Evolutionary conservation across 2,329 filamentous ascomycete species (phyloP), one percentile per base, ranked within the genome.

Genomic region (Phaeomoniella chlamydospora): DNA sequence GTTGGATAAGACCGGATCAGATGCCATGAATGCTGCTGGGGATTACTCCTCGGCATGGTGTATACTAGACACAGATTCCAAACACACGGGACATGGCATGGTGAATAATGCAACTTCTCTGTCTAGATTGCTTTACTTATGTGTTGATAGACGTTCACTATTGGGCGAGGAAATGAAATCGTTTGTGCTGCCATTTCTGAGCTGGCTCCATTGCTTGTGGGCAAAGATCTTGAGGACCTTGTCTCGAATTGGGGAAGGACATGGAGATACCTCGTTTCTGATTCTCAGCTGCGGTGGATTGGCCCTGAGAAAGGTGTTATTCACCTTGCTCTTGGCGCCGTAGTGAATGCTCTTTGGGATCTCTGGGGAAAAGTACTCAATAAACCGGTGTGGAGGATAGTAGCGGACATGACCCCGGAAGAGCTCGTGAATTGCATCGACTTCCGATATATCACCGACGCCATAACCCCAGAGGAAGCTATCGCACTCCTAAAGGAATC

Each of bases 21-120:
- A 94, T 72, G 87, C 85, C 51, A 94, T 94, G 87, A 94, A 94
- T 54, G 81, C 83, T 3, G 85, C 86, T 2, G 82, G 85, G 42
- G 85, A 94, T 60, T 94, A 94, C 62, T 93, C 85, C 2, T 71
- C 86, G 10, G 86, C 87, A n/a, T 94, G 94, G 67, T 93, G 85
- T 57, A 88, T 94, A 49, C 65, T 94, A 34, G 65, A 84, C 53
- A 94, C 86, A 0, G 80, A 92, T 54, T 78, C 80, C 1, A 41
- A 50, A 15, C 44, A 54, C 41, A 45, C 45, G 29, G 58, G 58
- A 38, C 57, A 62, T 38, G 58, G 58, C 39, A 61, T 62, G 57
- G 58, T 61, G 50, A 35, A 47, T 29, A 42, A 13, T 12, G 30
- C 11, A 29, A 13, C 29, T 35, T 14, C 11, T 32, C 26, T 9